Evolutionary conservation across 306 rosid species (phyloP).

Genomic region (Trifolium dubium): DNA sequence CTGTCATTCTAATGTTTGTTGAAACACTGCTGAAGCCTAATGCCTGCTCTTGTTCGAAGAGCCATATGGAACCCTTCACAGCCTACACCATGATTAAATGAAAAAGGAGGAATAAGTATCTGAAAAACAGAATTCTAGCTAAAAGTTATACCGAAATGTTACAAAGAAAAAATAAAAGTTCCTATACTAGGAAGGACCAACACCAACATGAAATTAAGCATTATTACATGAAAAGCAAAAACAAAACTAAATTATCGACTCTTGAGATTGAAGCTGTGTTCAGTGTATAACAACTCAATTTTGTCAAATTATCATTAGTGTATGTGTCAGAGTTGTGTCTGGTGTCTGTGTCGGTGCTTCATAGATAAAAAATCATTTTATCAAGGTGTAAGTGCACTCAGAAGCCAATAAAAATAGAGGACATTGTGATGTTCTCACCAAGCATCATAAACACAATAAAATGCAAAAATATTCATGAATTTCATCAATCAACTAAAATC

Average conservation of each 20-base stretch:
- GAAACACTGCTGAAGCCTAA: constrained; percentile 98
- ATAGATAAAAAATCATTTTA: no score
- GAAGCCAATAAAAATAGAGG: no score
- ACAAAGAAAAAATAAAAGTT: constrained; percentile 13
- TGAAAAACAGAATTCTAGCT: constrained; percentile 32
- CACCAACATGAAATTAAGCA: not conserved
- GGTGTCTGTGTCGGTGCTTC: no score
- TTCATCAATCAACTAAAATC: no score
- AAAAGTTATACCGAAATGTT: constrained; percentile 8
- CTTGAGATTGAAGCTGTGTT: not conserved
- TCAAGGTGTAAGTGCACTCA: no score
- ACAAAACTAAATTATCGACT: not conserved
- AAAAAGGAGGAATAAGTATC: constrained; percentile 18
- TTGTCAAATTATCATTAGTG: not conserved
- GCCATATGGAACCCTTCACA: constrained; percentile 85
- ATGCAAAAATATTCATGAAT: no score
- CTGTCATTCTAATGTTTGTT: constrained; percentile 96
- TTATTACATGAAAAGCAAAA: constrained; percentile 6
- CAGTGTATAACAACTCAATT: not conserved
- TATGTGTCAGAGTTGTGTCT: no score
- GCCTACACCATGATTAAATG: constrained; percentile 61
- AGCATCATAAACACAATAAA: no score
- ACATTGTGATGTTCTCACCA: no score
- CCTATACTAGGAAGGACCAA: not conserved
- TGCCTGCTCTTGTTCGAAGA: constrained; percentile 98